Percentiles rank a stretch among this genome's conserved stretches.
Conservation (phyloP, 768 basidiomycete species). For the Phylloporus scabripes region DNA sequence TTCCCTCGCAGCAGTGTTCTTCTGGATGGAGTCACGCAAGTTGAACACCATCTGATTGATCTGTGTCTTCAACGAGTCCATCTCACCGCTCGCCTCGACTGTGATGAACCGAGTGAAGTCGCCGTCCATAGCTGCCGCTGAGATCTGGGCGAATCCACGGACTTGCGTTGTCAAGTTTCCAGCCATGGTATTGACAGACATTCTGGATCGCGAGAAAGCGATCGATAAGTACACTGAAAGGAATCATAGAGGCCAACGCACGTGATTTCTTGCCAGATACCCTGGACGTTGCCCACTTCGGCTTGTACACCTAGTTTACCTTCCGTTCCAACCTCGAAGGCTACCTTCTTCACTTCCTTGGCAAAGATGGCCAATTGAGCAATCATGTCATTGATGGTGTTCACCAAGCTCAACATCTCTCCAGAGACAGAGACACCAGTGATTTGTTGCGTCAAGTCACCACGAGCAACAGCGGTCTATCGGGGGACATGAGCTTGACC, state of each 20-base stretch:
- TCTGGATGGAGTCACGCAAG: constrained; percentile 93
- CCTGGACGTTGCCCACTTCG: constrained; percentile 93
- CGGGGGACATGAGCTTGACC: constrained; percentile 4
- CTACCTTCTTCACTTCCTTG: constrained; percentile 88
- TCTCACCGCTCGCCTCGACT: constrained; percentile 96
- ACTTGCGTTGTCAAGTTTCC: constrained; percentile 97
- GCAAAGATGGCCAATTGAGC: constrained; percentile 66
- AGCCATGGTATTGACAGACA: constrained; percentile 98
- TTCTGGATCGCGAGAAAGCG: constrained; percentile 37
- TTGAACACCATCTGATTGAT: constrained; percentile 99
- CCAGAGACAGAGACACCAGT: constrained; percentile 88
- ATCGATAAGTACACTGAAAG: neutral
- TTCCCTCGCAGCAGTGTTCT: constrained; percentile 96
- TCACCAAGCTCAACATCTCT: constrained; percentile 93
- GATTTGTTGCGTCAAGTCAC: constrained; percentile 92
- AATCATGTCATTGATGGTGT: constrained; percentile 93
- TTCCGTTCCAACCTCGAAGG: constrained; percentile 95
- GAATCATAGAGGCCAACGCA: constrained; percentile 36
- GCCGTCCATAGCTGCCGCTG: constrained; percentile 96
- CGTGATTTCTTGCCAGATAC: constrained; percentile 99
- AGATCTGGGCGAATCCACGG: constrained; percentile 97
- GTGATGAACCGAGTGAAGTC: constrained; percentile 99
- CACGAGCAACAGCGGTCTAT: constrained; percentile 86
- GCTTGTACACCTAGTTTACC: constrained; percentile 99
- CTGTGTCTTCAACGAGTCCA: constrained; percentile 99